phyloP scores from a whole-genome alignment of 495 filamentous ascomycete species.

The Penicillium salamii region DNA sequence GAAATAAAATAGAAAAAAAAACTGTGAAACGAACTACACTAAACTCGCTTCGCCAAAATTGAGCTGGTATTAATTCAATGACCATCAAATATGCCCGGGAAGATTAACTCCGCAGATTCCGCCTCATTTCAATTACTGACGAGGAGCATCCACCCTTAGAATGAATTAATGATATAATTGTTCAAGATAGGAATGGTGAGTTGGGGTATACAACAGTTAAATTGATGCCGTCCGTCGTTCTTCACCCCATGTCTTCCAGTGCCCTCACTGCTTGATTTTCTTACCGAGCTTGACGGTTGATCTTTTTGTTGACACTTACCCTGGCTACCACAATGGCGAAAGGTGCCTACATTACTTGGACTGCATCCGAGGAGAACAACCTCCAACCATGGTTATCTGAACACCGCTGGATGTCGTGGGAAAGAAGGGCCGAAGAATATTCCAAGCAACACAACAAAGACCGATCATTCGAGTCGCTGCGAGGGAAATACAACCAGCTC shows the following conservation, averaged over 20 bases:
- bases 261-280: not conserved
- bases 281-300: not conserved
- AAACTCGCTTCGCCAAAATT: too few relatives aligned
- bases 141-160: too few relatives aligned
- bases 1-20: constrained; percentile 8
- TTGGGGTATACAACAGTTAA: constrained; percentile 1
- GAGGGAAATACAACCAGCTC: constrained; percentile 1
- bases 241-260: not conserved
- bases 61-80: too few relatives aligned
- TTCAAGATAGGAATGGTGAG: constrained; percentile 1
- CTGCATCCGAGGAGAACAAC: not conserved
- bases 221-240: not conserved
- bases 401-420: not conserved
- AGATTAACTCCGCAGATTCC: too few relatives aligned
- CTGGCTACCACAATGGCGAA: not conserved
- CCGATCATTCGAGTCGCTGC: constrained; percentile 4
- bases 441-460: constrained; percentile 2
- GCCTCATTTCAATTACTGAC: too few relatives aligned
- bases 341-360: not conserved
- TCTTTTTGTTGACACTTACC: not conserved
- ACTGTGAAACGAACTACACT: not conserved
- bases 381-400: constrained; percentile 1
- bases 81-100: too few relatives aligned
- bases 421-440: constrained; percentile 1
- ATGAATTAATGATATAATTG: not conserved